Base-by-base conservation (phyloP, 805 yeast species). In the Kuraishia hungarica region DNA sequence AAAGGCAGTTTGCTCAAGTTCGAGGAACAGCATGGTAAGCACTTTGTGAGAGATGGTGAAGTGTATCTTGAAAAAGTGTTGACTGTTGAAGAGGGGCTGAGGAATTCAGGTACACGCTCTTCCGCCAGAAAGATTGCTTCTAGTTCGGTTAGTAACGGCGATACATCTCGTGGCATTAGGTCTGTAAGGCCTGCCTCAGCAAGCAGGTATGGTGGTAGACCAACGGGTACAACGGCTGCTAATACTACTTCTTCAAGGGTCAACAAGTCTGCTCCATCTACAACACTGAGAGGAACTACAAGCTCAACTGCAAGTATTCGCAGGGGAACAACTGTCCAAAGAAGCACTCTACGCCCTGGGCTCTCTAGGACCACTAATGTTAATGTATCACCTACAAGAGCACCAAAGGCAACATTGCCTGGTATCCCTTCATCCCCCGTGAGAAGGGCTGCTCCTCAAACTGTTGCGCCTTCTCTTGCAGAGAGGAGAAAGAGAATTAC, bases 1-100 rank as follows among this genome's bases (percentile, higher is more conserved):
- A 79, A 77, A 57, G 48, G 58, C 0, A 78, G 78, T 52, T 61
- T 89, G 3, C 56, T 61, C 2, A 71, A 70, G 13, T 87, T 81
- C 72, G 83, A 85, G 59, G 61, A 67, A 6, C 58, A 62, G 2
- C 57, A 58, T 2, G 72, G 72, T 1, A 65, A 70, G 52, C 71
- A 69, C 1, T 74, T 78, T 55, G 59, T 65, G 51, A 73, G 84
- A 20, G 68, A 77, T 52, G 87, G 85, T 1, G 49, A 28, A 26
- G 21, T 39, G 23, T 47, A 48, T 22, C 28, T 52, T 43, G 57
- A 52, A 15, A 47, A 29, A 2, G 35, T 55, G 20, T 20, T 20
- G 8, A 39, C 46, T 17, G 26, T 39, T 1, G 57, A 55, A 35
- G 63, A 62, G 22, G 64, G 63, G 10, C 24, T 55, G 48, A 54